Evolutionary conservation across 805 yeast species (phyloP).

Genomic region (Wickerhamomyces ciferrii): DNA sequence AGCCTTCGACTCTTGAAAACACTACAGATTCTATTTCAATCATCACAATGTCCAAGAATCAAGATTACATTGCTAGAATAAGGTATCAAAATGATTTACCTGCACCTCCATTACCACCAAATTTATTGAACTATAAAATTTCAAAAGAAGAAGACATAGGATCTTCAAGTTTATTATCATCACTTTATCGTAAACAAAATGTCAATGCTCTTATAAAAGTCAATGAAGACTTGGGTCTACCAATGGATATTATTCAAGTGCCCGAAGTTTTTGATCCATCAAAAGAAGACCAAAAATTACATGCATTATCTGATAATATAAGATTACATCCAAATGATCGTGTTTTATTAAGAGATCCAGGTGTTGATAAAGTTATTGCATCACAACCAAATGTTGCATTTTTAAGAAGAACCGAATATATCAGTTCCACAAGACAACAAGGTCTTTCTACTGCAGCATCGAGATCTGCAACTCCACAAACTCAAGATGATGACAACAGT

Average conservation of each 20-base stretch:
- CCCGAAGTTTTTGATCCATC: constrained; percentile 61
- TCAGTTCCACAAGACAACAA: constrained; percentile 22
- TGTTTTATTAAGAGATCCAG: constrained; percentile 75
- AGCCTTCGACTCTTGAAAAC: too few species aligned
- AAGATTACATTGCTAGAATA: constrained; percentile 75
- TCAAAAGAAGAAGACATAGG: constrained; percentile 37
- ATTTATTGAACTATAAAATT: constrained; percentile 52
- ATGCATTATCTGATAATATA: constrained; percentile 23
- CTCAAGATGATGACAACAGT: constrained; percentile 22
- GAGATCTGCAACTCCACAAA: constrained; percentile 11
- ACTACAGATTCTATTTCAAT: too few species aligned
- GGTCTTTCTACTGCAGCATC: constrained; percentile 9
- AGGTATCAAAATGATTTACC: constrained; percentile 86
- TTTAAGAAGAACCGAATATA: constrained; percentile 91
- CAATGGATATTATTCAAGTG: constrained; percentile 61
- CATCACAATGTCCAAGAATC: constrained; percentile 42
- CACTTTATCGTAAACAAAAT: constrained; percentile 65
- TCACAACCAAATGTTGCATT: constrained; percentile 54
- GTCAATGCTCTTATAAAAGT: constrained; percentile 56
- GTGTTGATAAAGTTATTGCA: constrained; percentile 30
- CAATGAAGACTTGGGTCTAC: constrained; percentile 68
- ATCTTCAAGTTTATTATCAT: constrained; percentile 55
- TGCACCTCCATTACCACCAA: constrained; percentile 91
- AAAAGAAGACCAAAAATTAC: neutral
- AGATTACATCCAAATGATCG: constrained; percentile 75